These are phyloP conservation scores for Fusarium clavum DNA, from an alignment of 2,329 filamentous ascomycete species.

Conservation along the genomic window DNA sequence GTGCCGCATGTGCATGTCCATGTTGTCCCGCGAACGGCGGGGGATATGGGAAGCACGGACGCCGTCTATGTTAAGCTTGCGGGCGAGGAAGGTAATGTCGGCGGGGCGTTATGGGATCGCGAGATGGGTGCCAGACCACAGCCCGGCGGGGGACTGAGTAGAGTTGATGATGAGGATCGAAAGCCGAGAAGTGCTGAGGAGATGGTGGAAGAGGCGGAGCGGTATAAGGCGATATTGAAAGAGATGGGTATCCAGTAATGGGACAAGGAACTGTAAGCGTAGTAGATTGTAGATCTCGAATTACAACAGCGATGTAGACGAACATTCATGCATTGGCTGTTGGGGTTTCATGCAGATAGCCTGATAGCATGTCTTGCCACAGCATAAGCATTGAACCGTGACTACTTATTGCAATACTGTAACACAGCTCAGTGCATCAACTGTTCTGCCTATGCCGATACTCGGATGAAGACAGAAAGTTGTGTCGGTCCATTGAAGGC, in stretches of 20 bases:
- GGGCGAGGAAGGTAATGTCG: conserved; percentile 85
- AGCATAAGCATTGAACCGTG: neutral
- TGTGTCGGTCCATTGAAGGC: neutral
- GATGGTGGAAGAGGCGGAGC: conserved; percentile 82
- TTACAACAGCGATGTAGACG: neutral
- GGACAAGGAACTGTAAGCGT: neutral
- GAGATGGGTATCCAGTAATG: conserved; percentile 53
- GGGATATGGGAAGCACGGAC: conserved; percentile 68
- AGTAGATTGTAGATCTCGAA: conserved; percentile 1
- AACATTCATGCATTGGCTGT: neutral
- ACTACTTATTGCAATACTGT: neutral
- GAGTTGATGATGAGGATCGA: conserved; percentile 77
- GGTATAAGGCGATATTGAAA: conserved; percentile 66
- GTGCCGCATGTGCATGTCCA: conserved; percentile 95
- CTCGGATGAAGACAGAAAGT: neutral
- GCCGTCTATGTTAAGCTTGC: conserved; percentile 87
- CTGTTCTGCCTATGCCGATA: neutral
- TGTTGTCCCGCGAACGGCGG: conserved; percentile 78
- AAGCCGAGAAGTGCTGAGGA: conserved; percentile 75
- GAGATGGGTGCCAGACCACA: conserved; percentile 55
- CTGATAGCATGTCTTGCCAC: neutral
- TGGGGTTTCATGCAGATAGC: neutral
- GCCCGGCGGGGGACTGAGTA: conserved; percentile 70
- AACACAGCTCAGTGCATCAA: neutral
- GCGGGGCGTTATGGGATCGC: conserved; percentile 72